Base-by-base conservation (phyloP, 805 yeast species). In the Saturnispora dispora region DNA sequence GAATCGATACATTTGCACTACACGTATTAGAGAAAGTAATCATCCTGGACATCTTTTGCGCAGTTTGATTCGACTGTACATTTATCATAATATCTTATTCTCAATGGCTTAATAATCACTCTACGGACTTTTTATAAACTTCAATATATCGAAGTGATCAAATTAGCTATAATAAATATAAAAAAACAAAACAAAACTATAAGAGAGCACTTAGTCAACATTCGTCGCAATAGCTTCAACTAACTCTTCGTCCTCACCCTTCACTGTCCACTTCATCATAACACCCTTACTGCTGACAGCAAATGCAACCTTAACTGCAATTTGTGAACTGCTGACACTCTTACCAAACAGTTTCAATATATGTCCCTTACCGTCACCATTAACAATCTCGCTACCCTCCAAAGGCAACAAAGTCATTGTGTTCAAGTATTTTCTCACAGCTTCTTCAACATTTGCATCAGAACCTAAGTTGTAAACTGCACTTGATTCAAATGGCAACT, bases 301-400 rank as follows among this genome's bases (percentile, higher is more conserved):
- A 60, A 78, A 66, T 60, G 78, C 71, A 44, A 76, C 65, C 55
- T 68, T 61, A 13, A 70, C 71, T 20, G 78, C 82, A 61, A 82
- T 73, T 61, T 78, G 80, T 51, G 67, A 67, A 15, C 82, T 78
- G 35, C 78, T 74, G 32, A 79, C 69, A 59, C 87, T 81, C 71
- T 85, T 85, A 63, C 96, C 98, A 62, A 76, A 86, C 60, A 89
- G 71, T 71, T 88, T 89, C 70, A 93, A 74, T 11, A 79, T 73
- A 65, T 90, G 97, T 45, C 79, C 75, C 20, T 76, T 61, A 7
- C 72, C 71, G 10, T 71, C 71, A 23, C 81, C 66, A 37, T 79
- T 76, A 22, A 86, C 87, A 51, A 68, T 66, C 56, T 85, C 93
- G 3, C 85, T 73, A 41, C 84, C 83, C 56, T 86, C 95, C 61